Conservation (phyloP, 176 grass and related monocot species). For the Tillandsia leiboldiana region DNA sequence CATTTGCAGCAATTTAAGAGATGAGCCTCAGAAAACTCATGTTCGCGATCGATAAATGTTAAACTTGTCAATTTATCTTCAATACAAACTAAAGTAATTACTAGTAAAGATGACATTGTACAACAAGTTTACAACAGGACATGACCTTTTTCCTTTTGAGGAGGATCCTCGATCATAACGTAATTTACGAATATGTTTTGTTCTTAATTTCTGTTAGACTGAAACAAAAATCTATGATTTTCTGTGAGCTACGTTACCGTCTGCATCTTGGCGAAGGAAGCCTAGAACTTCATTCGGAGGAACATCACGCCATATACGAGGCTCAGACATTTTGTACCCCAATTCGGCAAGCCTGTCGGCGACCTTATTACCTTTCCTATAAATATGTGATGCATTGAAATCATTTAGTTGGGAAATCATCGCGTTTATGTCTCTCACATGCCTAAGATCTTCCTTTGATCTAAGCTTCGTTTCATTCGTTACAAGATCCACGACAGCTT, state of each 20-base stretch:
- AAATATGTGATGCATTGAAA: conserved; percentile 38
- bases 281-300: conserved; percentile 40
- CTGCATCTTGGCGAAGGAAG: conserved; percentile 26
- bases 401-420: conserved; percentile 27
- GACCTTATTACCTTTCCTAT: conserved; percentile 42
- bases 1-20: no score
- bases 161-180: no score
- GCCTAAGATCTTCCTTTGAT: conserved; percentile 20
- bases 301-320: conserved; percentile 30
- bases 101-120: no score
- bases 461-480: background rate
- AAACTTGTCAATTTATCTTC: no score
- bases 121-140: no score
- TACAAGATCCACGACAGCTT: conserved; percentile 30
- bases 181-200: no score
- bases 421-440: conserved; percentile 26
- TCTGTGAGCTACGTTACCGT: background rate
- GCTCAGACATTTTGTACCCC: conserved; percentile 19
- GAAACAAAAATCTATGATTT: background rate
- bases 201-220: no score
- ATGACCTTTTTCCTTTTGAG: no score
- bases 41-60: no score
- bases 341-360: conserved; percentile 48
- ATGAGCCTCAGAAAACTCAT: no score
- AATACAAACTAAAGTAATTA: no score